These are phyloP conservation scores for Coemansia sp. DNA, from an alignment of 192 early-diverging fungal genomes.

Conservation along the genomic window DNA sequence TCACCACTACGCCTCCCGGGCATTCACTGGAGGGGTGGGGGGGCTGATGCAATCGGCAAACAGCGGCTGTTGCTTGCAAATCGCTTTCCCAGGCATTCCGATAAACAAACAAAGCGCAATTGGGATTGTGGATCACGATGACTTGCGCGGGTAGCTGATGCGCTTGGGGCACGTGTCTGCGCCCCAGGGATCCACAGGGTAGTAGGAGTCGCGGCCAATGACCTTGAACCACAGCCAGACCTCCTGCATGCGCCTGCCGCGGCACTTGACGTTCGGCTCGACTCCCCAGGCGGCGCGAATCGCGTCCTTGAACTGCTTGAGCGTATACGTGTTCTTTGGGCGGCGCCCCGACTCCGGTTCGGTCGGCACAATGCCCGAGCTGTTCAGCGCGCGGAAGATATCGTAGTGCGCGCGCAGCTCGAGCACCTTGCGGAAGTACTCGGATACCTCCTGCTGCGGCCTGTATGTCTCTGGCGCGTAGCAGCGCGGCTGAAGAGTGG, in stretches of 20 bases:
- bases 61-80: no score
- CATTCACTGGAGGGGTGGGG: no score
- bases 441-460: conserved; percentile 57
- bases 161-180: conserved; percentile 27
- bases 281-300: conserved; percentile 35
- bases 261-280: conserved; percentile 51
- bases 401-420: conserved; percentile 60
- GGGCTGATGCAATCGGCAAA: no score
- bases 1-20: no score
- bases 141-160: conserved; percentile 48
- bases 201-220: conserved; percentile 42
- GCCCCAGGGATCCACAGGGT: conserved; percentile 46
- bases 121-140: background rate
- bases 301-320: conserved; percentile 40
- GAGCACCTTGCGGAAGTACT: conserved; percentile 60
- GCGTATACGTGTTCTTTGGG: conserved; percentile 48
- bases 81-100: no score
- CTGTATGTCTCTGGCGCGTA: conserved; percentile 38
- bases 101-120: background rate
- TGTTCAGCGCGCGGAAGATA: conserved; percentile 55
- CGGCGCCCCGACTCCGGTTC: conserved; percentile 34
- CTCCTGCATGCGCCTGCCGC: conserved; percentile 40
- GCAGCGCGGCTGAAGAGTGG: conserved; percentile 65
- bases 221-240: conserved; percentile 55
- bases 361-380: conserved; percentile 46